Conservation (phyloP, 441 rosid genomes). For the Hypseocharis bilobata region DNA sequence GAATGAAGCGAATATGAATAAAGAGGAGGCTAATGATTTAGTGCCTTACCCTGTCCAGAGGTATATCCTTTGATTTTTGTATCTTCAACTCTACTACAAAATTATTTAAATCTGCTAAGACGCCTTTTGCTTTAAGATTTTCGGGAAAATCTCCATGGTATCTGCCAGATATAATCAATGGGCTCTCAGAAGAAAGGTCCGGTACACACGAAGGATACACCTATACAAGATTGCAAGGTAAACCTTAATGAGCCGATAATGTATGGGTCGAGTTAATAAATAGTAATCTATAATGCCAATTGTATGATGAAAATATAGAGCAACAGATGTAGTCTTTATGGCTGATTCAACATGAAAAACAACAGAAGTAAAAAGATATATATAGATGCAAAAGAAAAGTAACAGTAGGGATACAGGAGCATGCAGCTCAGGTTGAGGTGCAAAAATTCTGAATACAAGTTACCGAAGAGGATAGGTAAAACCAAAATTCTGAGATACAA, state of each 20-base stretch:
- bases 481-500: too few species aligned
- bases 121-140: slow-evolving; percentile 47
- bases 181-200: slow-evolving; percentile 60
- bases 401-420: not conserved
- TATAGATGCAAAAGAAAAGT: not conserved
- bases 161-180: slow-evolving; percentile 60
- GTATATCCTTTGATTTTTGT: slow-evolving; percentile 49
- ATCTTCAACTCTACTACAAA: slow-evolving; percentile 49
- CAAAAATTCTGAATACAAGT: not conserved
- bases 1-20: not conserved
- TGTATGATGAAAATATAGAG: not conserved
- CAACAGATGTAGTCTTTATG: not conserved
- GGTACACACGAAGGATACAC: slow-evolving; percentile 55
- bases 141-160: slow-evolving; percentile 63
- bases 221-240: slow-evolving; percentile 31
- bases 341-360: not conserved
- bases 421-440: not conserved
- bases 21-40: not conserved
- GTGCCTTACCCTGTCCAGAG: slow-evolving; percentile 57
- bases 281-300: not conserved
- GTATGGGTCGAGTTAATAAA: not conserved
- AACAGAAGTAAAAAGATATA: not conserved
- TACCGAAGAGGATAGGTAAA: too few species aligned
- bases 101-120: slow-evolving; percentile 53
- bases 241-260: slow-evolving; percentile 15